Conservation (phyloP, 1,284 basidiomycete genomes). For the Leccinum pachyderme region DNA sequence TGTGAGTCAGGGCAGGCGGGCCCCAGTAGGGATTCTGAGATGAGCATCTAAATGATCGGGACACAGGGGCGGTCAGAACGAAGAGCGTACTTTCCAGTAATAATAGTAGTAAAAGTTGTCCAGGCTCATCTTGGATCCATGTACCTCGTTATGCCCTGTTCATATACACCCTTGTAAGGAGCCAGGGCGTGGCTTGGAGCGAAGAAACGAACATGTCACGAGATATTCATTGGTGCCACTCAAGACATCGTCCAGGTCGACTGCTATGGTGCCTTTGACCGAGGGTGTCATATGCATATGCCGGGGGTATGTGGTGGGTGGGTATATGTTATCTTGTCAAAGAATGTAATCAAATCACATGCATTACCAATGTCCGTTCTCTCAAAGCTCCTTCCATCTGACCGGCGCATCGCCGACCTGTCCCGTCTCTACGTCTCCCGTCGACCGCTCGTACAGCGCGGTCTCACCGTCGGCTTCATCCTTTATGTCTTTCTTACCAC, state of each 20-base stretch:
- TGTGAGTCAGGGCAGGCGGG: slow-evolving; percentile 54
- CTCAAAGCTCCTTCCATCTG: slow-evolving; percentile 18
- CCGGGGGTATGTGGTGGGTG: too few relatives aligned
- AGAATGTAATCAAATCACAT: slow-evolving; percentile 12
- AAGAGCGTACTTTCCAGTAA: slow-evolving; percentile 20
- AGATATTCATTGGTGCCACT: slow-evolving; percentile 66
- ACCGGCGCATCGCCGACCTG: slow-evolving; percentile 38
- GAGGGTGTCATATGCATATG: background rate
- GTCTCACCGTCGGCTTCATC: slow-evolving; percentile 63
- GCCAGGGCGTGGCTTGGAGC: background rate
- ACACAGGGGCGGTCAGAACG: slow-evolving; percentile 63
- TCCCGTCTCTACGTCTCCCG: slow-evolving; percentile 56
- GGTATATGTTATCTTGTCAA: slow-evolving; percentile 2
- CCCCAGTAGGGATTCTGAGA: slow-evolving; percentile 72
- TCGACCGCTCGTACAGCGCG: slow-evolving; percentile 67
- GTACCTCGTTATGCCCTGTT: slow-evolving; percentile 70
- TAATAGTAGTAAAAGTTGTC: slow-evolving; percentile 55
- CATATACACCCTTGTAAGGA: slow-evolving; percentile 3
- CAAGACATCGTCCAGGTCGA: slow-evolving; percentile 79
- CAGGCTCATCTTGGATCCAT: slow-evolving; percentile 50
- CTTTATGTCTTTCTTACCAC: slow-evolving; percentile 61
- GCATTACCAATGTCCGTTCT: slow-evolving; percentile 19
- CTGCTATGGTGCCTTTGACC: slow-evolving; percentile 53
- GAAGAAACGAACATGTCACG: slow-evolving; percentile 54
- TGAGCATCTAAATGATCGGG: slow-evolving; percentile 4